Conservation (phyloP, 202 grass and related monocot species). For the Brachypodium distachyon region DNA sequence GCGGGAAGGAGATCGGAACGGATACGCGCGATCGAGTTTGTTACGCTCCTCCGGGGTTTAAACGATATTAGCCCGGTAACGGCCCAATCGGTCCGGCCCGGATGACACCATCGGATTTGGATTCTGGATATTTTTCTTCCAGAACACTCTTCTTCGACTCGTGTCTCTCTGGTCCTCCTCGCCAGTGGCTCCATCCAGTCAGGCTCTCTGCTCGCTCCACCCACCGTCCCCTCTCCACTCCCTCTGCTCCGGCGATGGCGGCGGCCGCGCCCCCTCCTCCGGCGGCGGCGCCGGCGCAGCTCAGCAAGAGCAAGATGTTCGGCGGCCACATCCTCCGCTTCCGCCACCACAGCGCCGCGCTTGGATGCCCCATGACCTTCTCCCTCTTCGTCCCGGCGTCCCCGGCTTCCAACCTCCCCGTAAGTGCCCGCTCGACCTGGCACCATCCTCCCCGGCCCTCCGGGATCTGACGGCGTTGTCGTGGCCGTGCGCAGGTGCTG, state of each 20-base stretch:
- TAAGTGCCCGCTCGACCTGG: not conserved
- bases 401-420: slow-evolving; percentile 49
- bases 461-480: not conserved
- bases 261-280: slow-evolving; percentile 8
- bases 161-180: not conserved
- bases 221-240: not conserved
- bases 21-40: too few species aligned
- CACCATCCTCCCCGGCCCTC: not conserved
- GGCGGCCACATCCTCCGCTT: slow-evolving; percentile 71
- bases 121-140: slow-evolving; percentile 21
- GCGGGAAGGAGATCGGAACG: too few species aligned
- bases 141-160: not conserved
- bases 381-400: slow-evolving; percentile 68
- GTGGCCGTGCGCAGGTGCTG: slow-evolving; percentile 35
- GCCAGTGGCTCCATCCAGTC: not conserved
- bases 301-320: slow-evolving; percentile 90
- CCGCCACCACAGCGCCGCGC: slow-evolving; percentile 73
- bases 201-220: too few species aligned
- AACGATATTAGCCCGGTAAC: too few species aligned
- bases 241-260: slow-evolving; percentile 2
- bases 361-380: slow-evolving; percentile 96
- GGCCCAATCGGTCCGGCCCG: too few species aligned
- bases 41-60: too few species aligned
- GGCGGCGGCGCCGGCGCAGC: slow-evolving; percentile 40
- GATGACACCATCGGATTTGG: too few species aligned